Percentiles rank a stretch among this genome's conserved stretches.
Conservation (phyloP, 148 eudicot genomes). For the Polygonum maritimum region DNA sequence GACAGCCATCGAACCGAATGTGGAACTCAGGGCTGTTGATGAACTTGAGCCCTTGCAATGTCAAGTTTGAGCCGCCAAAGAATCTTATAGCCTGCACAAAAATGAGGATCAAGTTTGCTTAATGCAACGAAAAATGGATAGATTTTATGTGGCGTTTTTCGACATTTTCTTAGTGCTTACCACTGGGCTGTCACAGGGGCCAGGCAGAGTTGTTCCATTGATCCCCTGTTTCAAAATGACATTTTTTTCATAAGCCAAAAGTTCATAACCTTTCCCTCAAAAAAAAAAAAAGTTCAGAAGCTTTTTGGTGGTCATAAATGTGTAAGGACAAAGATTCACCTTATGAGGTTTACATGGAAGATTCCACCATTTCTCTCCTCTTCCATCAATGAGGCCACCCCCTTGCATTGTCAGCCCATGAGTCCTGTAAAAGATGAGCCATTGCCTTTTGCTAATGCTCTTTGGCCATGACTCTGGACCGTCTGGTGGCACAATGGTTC, state of each 20-base stretch:
- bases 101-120: not conserved
- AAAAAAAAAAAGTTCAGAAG: too few species aligned
- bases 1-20: conserved; percentile 66
- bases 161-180: conserved; percentile 32
- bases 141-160: not conserved
- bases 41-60: conserved; percentile 45
- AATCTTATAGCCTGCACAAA: conserved; percentile 64
- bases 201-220: conserved; percentile 52
- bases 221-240: conserved; percentile 29
- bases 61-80: conserved; percentile 53
- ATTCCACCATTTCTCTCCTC: conserved; percentile 92
- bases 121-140: not conserved
- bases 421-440: conserved; percentile 71
- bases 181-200: conserved; percentile 93
- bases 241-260: not conserved
- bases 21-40: conserved; percentile 86
- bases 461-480: conserved; percentile 87
- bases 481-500: conserved; percentile 76
- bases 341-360: conserved; percentile 96
- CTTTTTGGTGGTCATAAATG: not conserved
- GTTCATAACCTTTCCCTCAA: too few species aligned
- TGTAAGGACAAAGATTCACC: conserved; percentile 23
- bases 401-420: conserved; percentile 72
- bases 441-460: conserved; percentile 51
- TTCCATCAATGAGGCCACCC: conserved; percentile 76